Percentiles rank a stretch among this genome's conserved stretches.
These are phyloP conservation scores for Glycyrrhiza uralensis DNA, from an alignment of 306 rosid species.

Conservation along the genomic window DNA sequence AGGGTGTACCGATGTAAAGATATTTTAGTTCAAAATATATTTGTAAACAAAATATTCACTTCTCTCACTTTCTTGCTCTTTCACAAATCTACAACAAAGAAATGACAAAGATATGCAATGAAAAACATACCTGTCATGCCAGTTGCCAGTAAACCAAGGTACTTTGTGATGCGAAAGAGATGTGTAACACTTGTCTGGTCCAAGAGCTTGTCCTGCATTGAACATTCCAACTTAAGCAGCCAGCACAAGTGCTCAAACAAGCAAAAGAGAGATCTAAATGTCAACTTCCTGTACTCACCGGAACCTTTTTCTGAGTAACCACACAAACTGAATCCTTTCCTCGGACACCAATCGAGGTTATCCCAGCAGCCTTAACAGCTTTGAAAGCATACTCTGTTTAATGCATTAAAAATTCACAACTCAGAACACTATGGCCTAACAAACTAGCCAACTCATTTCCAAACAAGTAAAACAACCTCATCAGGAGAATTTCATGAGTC, in stretches of 20 bases:
- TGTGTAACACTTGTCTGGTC: slow-evolving; percentile 91
- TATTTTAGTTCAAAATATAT: not conserved
- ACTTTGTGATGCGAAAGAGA: slow-evolving; percentile 85
- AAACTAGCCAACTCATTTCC: slow-evolving; percentile 7
- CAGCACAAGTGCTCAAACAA: not conserved
- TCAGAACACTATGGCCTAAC: slow-evolving; percentile 21
- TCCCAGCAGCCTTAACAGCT: slow-evolving; percentile 93
- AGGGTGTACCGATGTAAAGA: not conserved
- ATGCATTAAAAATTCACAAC: slow-evolving; percentile 21
- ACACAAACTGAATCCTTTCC: slow-evolving; percentile 96
- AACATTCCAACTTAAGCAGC: slow-evolving; percentile 5
- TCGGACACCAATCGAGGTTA: slow-evolving; percentile 81
- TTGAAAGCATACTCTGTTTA: slow-evolving; percentile 87
- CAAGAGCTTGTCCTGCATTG: slow-evolving; percentile 85
- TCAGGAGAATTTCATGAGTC: not conserved
- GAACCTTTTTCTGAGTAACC: slow-evolving; percentile 96
- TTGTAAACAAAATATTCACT: not conserved
- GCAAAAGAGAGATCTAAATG: not conserved
- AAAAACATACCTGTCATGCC: slow-evolving; percentile 64
- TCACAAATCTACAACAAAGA: not conserved
- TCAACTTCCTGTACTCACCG: slow-evolving; percentile 52
- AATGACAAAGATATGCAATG: not conserved
- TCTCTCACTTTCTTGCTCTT: slow-evolving; percentile 61
- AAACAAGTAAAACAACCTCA: not conserved
- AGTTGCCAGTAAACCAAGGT: slow-evolving; percentile 85